Evolutionary conservation across 2,329 filamentous ascomycete genomes (phyloP), one percentile per base, ranked within the genome.

Genomic region (Phialophora verrucosa): DNA sequence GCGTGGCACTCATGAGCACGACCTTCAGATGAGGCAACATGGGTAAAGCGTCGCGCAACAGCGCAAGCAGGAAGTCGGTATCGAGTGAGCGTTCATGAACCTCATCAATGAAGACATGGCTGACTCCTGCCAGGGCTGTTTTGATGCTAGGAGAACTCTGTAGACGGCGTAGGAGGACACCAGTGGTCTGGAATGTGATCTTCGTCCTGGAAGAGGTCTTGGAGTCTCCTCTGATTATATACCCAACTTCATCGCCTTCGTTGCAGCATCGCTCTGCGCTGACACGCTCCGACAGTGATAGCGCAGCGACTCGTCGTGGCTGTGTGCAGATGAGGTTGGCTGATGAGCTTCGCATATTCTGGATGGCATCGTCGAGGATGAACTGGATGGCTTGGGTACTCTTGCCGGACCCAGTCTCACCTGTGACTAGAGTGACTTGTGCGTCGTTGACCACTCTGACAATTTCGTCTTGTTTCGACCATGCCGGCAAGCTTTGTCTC

Each of bases 371-470:
- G 74, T 99, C 95, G 1, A 99, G 83, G 51, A 99, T 85, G 77
- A 98, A 99, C 77, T 99, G 95, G 38, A 98, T 92, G 2, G 92
- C 95, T 77, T 99, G 95, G 0, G 95, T 98, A 57, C 92, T 97
- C 79, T 99, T 99, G 75, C 95, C 95, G 20, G 92, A 97, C 61
- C 95, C 95, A 3, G 95, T 99, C 79, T 98, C 95, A 72, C 95
- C 95, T 51, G 93, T 96, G 73, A 99, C 95, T 74, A 99, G 97
- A 0, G 92, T 97, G 59, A 99, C 93, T 77, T 97, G 90, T 74
- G 94, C 88, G 4, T 84, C 81, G 50, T 85, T 85, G 57, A 99
- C 91, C 0, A 91, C 90, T 23, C 85, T 78, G 10, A 98, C 87
- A 32, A 99, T 91, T 1, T 85, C 83, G 23, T 94, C 88, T 72